phyloP scores from a whole-genome alignment of 2,329 filamentous ascomycete genomes.

The Aspergillus pseudotamarii region DNA sequence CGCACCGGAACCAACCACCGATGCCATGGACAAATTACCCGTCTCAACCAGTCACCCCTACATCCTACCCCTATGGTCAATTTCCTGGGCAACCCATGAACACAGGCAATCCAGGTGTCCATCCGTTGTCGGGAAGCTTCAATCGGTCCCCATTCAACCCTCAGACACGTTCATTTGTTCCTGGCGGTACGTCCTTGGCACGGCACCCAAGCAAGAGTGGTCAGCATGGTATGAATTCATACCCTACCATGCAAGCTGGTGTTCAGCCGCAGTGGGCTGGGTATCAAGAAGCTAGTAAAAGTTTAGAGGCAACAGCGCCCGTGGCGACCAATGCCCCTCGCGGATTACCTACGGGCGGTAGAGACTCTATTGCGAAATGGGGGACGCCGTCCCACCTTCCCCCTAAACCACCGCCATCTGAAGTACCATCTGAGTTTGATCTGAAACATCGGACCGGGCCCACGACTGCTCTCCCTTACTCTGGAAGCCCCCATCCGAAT shows the following conservation, averaged over 20 bases:
- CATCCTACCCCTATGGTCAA: constrained; percentile 77
- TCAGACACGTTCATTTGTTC: constrained; percentile 89
- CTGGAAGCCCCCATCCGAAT: constrained; percentile 23
- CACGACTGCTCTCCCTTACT: constrained; percentile 24
- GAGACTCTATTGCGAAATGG: constrained; percentile 52
- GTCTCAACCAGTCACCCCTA: constrained; percentile 41
- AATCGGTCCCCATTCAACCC: constrained; percentile 89
- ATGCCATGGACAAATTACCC: constrained; percentile 44
- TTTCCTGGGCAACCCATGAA: constrained; percentile 62
- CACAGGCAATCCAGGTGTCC: constrained; percentile 70
- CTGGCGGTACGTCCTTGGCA: constrained; percentile 51
- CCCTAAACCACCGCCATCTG: constrained; percentile 53
- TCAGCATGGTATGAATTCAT: constrained; percentile 32
- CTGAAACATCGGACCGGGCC: constrained; percentile 36
- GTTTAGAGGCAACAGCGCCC: constrained; percentile 23
- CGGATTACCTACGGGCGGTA: constrained; percentile 24
- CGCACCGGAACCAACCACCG: constrained; percentile 43
- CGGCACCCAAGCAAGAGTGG: constrained; percentile 38
- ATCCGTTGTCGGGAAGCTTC: constrained; percentile 82
- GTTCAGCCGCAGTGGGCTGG: constrained; percentile 33
- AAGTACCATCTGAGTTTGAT: constrained; percentile 46
- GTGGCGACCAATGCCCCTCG: constrained; percentile 23
- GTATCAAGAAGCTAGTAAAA: constrained; percentile 28
- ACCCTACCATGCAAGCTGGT: constrained; percentile 25
- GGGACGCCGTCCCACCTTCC: constrained; percentile 54